Evolutionary conservation across 2,329 filamentous ascomycete species (phyloP).

Genomic region (Fusarium illudens): DNA sequence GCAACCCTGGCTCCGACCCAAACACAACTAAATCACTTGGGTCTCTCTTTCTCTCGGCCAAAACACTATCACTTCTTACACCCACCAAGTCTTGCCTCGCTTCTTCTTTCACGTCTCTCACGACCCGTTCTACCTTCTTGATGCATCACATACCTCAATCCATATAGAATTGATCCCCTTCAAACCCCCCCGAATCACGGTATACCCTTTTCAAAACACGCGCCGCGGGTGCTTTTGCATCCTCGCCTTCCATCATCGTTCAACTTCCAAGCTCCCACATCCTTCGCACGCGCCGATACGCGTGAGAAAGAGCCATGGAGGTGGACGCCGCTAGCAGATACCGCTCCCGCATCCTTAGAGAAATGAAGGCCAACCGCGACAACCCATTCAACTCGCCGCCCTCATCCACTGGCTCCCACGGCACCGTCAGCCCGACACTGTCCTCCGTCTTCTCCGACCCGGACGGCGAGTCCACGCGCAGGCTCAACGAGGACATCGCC

Average conservation of each 20-base stretch:
- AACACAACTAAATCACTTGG: slow-evolving; percentile 35
- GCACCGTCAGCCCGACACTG: slow-evolving; percentile 62
- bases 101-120: slow-evolving; percentile 22
- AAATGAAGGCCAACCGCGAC: slow-evolving; percentile 61
- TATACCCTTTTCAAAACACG: slow-evolving; percentile 28
- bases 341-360: slow-evolving; percentile 59
- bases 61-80: slow-evolving; percentile 22
- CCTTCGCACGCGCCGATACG: slow-evolving; percentile 31
- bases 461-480: slow-evolving; percentile 63
- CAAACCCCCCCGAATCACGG: slow-evolving; percentile 15
- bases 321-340: slow-evolving; percentile 52
- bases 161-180: slow-evolving; percentile 34
- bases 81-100: slow-evolving; percentile 10
- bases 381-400: slow-evolving; percentile 68
- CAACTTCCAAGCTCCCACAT: slow-evolving; percentile 27
- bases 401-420: slow-evolving; percentile 66
- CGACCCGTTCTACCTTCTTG: slow-evolving; percentile 21
- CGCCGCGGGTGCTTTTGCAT: slow-evolving; percentile 35
- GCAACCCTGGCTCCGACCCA: slow-evolving; percentile 22
- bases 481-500: slow-evolving; percentile 59
- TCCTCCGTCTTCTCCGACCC: slow-evolving; percentile 63
- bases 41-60: slow-evolving; percentile 27
- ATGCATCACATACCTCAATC: slow-evolving; percentile 23
- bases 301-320: slow-evolving; percentile 51
- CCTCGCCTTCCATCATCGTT: slow-evolving; percentile 28